These are phyloP conservation scores for Bisporella sp. DNA, from an alignment of 2,329 filamentous ascomycete species.

Conservation along the genomic window DNA sequence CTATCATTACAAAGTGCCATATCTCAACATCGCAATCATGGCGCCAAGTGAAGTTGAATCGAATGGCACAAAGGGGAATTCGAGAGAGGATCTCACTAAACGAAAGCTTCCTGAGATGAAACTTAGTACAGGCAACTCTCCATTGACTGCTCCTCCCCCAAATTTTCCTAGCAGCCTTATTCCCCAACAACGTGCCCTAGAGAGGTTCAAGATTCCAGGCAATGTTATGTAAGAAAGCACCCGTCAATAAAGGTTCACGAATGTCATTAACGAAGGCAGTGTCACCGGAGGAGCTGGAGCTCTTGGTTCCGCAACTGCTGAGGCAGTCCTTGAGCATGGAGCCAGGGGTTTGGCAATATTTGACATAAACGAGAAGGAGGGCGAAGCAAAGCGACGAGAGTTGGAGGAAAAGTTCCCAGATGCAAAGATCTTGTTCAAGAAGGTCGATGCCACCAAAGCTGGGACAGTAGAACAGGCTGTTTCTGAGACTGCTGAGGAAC, in stretches of 20 bases:
- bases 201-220: conserved; percentile 42
- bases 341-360: conserved; percentile 51
- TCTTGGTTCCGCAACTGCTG: conserved; percentile 49
- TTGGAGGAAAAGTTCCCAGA: conserved; percentile 48
- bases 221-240: conserved; percentile 34
- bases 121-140: conserved; percentile 36
- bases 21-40: conserved; percentile 1
- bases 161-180: conserved; percentile 20
- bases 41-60: conserved; percentile 3
- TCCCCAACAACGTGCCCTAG: conserved; percentile 29
- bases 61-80: background rate
- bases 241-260: background rate
- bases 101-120: conserved; percentile 32
- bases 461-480: conserved; percentile 38
- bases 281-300: conserved; percentile 59
- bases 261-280: background rate
- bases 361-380: conserved; percentile 41
- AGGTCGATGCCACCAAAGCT: conserved; percentile 54
- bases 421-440: conserved; percentile 40
- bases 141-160: conserved; percentile 32
- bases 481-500: conserved; percentile 29
- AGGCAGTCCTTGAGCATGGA: conserved; percentile 64
- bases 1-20: background rate
- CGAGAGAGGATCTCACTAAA: conserved; percentile 30
- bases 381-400: conserved; percentile 34